Conservation (phyloP, 2,329 filamentous ascomycete species). For the Phaeosphaeriaceae sp. region DNA sequence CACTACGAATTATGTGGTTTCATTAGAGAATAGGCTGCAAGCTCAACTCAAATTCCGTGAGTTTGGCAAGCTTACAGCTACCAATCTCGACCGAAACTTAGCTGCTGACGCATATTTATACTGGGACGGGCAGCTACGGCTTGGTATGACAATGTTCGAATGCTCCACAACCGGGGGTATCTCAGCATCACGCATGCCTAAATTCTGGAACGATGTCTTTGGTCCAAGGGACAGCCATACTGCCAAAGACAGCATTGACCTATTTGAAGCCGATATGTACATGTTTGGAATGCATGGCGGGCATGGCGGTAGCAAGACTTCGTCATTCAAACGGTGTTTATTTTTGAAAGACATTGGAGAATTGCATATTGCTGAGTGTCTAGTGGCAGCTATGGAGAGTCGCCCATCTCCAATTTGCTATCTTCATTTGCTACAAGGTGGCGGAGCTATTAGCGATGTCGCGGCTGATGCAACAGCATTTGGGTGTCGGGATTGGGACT, state of each 20-base stretch:
- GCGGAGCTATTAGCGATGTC: conserved; percentile 58
- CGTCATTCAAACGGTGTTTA: conserved; percentile 68
- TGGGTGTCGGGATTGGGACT: conserved; percentile 68
- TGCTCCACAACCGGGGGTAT: conserved; percentile 29
- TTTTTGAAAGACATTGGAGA: conserved; percentile 61
- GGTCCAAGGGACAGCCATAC: conserved; percentile 47
- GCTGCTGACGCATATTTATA: conserved; percentile 66
- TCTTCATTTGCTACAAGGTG: conserved; percentile 68
- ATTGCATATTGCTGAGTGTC: conserved; percentile 36
- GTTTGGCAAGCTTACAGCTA: conserved; percentile 51
- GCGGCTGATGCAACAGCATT: conserved; percentile 61
- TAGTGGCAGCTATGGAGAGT: conserved; percentile 56
- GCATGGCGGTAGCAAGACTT: conserved; percentile 65
- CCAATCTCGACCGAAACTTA: conserved; percentile 49
- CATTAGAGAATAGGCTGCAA: conserved; percentile 35
- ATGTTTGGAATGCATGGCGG: conserved; percentile 66
- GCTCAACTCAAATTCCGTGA: conserved; percentile 46
- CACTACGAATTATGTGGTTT: conserved; percentile 34
- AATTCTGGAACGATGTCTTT: conserved; percentile 15
- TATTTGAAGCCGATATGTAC: conserved; percentile 68
- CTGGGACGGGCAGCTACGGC: conserved; percentile 55
- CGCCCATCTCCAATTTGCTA: conserved; percentile 64
- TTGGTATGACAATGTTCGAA: conserved; percentile 62
- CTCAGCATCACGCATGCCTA: conserved; percentile 13
- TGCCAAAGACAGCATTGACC: conserved; percentile 54